A percentile compares a stretch with the other conserved stretches of the same genome.
Evolutionary conservation across 2,329 filamentous ascomycete species (phyloP).

Genomic region (Fusarium liriodendri): DNA sequence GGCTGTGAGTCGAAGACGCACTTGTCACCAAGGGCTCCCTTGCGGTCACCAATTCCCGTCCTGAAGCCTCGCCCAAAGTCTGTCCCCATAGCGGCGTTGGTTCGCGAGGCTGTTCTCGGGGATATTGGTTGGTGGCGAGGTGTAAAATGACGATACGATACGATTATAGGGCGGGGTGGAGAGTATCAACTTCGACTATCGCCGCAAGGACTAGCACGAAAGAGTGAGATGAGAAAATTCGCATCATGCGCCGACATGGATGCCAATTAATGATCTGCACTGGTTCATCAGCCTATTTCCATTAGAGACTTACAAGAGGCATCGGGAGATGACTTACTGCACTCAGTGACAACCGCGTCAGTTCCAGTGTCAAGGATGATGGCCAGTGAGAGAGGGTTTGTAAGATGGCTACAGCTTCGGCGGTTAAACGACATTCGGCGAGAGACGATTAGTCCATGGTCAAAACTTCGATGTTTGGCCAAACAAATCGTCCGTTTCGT

Average conservation of each 20-base stretch:
- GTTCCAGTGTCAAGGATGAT: constrained; percentile 21
- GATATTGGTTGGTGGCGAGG: constrained; percentile 27
- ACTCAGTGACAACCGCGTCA: constrained; percentile 14
- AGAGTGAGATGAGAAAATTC: constrained; percentile 38
- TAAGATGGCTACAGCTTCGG: constrained; percentile 19
- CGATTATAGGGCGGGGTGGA: constrained; percentile 27
- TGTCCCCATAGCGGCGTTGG: constrained; percentile 42
- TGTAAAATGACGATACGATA: constrained; percentile 19
- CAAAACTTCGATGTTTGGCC: constrained; percentile 8
- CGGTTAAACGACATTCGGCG: constrained; percentile 19
- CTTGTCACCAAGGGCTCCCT: constrained; percentile 34
- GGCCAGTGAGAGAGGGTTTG: constrained; percentile 25
- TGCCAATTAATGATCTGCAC: constrained; percentile 6
- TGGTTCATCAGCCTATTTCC: constrained; percentile 26
- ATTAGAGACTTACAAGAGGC: constrained; percentile 9
- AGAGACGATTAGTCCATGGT: constrained; percentile 31
- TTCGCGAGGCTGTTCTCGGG: constrained; percentile 21
- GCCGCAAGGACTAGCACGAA: constrained; percentile 39
- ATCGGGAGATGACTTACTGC: constrained; percentile 11
- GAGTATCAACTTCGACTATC: constrained; percentile 39
- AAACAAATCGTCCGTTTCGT: constrained; percentile 19
- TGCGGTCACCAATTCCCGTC: constrained; percentile 38
- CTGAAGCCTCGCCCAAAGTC: constrained; percentile 37
- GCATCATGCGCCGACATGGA: constrained; percentile 38
- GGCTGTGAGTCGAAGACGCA: constrained; percentile 40